These are phyloP conservation scores for Leccinum boreale DNA, from an alignment of 768 basidiomycete genomes.

Conservation along the genomic window DNA sequence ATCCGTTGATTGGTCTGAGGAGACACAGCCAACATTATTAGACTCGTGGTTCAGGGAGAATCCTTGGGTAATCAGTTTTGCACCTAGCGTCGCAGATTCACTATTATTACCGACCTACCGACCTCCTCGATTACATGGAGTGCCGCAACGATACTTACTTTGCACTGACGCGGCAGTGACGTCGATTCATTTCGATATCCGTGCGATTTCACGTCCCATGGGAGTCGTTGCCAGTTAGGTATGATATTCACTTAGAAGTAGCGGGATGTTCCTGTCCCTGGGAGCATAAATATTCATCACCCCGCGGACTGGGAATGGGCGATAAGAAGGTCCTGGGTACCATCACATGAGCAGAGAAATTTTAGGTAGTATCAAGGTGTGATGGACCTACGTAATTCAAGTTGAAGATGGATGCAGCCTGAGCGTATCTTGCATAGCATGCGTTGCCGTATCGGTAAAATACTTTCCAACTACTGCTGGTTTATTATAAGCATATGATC, in stretches of 20 bases:
- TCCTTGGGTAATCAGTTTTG: too few species aligned
- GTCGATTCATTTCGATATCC: not conserved
- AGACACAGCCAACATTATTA: not conserved
- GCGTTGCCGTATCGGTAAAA: not conserved
- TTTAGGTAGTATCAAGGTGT: too few species aligned
- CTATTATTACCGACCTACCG: not conserved
- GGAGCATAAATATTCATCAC: not conserved
- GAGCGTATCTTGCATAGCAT: too few species aligned
- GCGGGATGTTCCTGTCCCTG: not conserved
- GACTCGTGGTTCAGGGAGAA: not conserved
- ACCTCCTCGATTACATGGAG: not conserved
- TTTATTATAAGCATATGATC: not conserved
- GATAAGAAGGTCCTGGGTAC: not conserved
- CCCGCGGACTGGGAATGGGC: not conserved
- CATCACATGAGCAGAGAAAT: too few species aligned
- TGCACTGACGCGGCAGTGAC: not conserved
- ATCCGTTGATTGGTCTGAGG: not conserved
- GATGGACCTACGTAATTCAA: too few species aligned
- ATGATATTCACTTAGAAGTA: too few species aligned
- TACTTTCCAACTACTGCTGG: not conserved
- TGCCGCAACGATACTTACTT: not conserved
- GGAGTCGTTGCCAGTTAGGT: not conserved
- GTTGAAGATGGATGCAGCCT: not conserved
- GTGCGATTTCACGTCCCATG: not conserved
- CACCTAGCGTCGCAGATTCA: not conserved